A percentile compares a stretch with the other conserved stretches of the same genome.
These are phyloP conservation scores for Lactifluus rugatus DNA, from an alignment of 768 basidiomycete species.

Conservation along the genomic window DNA sequence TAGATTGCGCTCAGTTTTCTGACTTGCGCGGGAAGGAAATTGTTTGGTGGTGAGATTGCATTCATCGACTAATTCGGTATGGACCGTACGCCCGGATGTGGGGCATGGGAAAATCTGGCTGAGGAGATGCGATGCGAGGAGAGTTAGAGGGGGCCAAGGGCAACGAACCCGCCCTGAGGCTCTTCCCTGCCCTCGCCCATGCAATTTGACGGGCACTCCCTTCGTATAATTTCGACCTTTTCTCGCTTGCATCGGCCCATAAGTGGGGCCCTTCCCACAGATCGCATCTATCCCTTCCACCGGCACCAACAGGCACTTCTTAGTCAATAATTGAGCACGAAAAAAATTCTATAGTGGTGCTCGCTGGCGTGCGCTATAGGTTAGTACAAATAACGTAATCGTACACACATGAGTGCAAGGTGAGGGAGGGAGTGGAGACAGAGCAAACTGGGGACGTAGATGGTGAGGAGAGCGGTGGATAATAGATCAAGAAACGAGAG, in stretches of 20 bases:
- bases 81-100: constrained; percentile 1
- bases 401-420: constrained; percentile 16
- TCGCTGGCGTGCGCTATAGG: constrained; percentile 15
- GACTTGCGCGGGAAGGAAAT: constrained; percentile 2
- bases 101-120: constrained; percentile 7
- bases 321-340: background rate
- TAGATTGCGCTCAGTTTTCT: background rate
- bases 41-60: background rate
- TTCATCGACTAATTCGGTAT: background rate
- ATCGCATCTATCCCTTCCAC: no score
- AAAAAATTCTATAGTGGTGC: constrained; percentile 15
- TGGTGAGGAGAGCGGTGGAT: constrained; percentile 15
- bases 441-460: background rate
- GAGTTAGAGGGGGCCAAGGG: background rate
- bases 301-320: background rate
- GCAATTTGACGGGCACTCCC: no score
- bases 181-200: no score
- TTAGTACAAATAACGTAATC: constrained; percentile 21
- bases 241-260: background rate
- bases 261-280: background rate
- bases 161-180: no score
- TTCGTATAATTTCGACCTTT: background rate
- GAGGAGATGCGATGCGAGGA: background rate
- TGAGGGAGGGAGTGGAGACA: background rate
- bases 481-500: constrained; percentile 15